Conservation (phyloP, 2,329 filamentous ascomycete species). For the Talaromyces sp. region DNA sequence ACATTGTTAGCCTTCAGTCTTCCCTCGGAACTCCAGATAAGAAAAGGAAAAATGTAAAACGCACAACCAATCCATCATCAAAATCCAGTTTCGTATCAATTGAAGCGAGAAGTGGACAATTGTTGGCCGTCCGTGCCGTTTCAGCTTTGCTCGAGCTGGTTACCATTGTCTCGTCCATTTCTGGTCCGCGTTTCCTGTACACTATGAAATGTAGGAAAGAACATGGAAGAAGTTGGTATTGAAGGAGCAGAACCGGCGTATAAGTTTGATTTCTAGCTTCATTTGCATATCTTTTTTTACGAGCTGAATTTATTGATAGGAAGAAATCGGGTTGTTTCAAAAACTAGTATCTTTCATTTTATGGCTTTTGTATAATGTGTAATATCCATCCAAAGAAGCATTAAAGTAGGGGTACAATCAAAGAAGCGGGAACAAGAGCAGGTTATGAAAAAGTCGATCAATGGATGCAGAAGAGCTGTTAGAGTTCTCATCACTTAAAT, state of each 20-base stretch:
- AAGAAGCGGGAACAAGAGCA: background rate
- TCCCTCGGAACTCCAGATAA: background rate
- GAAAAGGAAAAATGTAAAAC: background rate
- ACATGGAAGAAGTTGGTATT: background rate
- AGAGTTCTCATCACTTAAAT: no score
- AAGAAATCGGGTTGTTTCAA: no score
- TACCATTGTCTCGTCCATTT: background rate
- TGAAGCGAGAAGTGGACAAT: background rate
- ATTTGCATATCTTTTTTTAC: no score
- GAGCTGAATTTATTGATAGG: no score
- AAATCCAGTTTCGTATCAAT: background rate
- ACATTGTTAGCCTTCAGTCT: background rate
- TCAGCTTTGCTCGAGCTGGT: background rate
- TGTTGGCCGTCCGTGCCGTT: background rate
- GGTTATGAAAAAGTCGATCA: background rate
- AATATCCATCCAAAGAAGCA: no score
- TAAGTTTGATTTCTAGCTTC: no score
- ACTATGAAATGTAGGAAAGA: background rate
- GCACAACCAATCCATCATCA: background rate
- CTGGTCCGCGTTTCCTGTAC: slow-evolving; percentile 1
- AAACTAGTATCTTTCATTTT: no score
- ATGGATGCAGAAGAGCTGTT: background rate
- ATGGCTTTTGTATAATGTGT: no score
- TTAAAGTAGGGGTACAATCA: background rate
- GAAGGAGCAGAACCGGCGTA: background rate